Percentiles rank a stretch among this genome's conserved stretches.
These are phyloP conservation scores for Breynia disticha DNA, from an alignment of 441 rosid species.

Conservation along the genomic window DNA sequence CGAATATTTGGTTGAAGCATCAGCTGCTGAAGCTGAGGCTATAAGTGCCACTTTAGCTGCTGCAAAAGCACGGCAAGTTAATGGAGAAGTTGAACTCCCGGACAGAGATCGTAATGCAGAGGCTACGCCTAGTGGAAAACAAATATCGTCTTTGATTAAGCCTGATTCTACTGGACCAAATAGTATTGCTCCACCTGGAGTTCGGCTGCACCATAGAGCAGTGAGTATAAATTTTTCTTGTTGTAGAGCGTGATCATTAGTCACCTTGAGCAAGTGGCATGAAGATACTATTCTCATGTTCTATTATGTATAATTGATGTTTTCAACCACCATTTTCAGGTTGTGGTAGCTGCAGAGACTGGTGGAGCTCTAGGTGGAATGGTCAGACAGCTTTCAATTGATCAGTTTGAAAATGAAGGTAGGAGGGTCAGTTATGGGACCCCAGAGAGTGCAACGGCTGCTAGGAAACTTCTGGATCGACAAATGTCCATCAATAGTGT, in stretches of 20 bases:
- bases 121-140: conserved; percentile 94
- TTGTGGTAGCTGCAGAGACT: conserved; percentile 94
- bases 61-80: conserved; percentile 89
- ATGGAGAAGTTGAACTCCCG: conserved; percentile 86
- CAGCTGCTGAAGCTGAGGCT: conserved; percentile 99
- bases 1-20: conserved; percentile 93
- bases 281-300: not conserved
- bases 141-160: conserved; percentile 52
- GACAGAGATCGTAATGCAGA: conserved; percentile 85
- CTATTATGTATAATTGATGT: conserved; percentile 5
- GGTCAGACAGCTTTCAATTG: conserved; percentile 93
- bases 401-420: conserved; percentile 97
- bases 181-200: conserved; percentile 62
- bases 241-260: not conserved
- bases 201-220: conserved; percentile 93
- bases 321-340: conserved; percentile 35
- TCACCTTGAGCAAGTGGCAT: not conserved
- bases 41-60: conserved; percentile 94
- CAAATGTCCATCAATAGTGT: conserved; percentile 94
- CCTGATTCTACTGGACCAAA: conserved; percentile 61
- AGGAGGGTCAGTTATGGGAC: conserved; percentile 94
- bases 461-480: conserved; percentile 88
- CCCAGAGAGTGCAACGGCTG: conserved; percentile 89
- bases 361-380: conserved; percentile 97
- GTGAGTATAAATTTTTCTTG: conserved; percentile 36